These are phyloP conservation scores for Phytophthora ohioensis DNA, from an alignment of 352 stramenopile species.

Conservation along the genomic window DNA sequence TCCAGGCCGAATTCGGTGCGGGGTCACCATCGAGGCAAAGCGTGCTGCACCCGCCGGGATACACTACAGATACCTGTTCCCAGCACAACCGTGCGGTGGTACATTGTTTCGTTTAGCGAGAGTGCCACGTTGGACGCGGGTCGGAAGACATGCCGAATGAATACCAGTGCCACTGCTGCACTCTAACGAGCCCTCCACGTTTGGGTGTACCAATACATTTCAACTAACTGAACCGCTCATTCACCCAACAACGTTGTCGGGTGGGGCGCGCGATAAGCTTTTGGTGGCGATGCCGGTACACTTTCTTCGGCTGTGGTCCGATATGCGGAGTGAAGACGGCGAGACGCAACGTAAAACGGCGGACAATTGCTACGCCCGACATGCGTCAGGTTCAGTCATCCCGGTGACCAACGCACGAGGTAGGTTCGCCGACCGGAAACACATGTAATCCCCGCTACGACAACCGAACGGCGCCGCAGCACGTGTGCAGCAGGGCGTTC, in stretches of 20 bases:
- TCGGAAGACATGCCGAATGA: slow-evolving; percentile 26
- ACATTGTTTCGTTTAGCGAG: slow-evolving; percentile 7
- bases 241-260: neutral
- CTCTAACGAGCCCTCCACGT: too few species aligned
- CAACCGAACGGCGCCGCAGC: slow-evolving; percentile 26
- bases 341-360: slow-evolving; percentile 21
- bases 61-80: neutral
- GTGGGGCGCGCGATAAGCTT: neutral
- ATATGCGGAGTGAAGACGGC: slow-evolving; percentile 13
- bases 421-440: slow-evolving; percentile 25
- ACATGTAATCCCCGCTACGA: slow-evolving; percentile 31
- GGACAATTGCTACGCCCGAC: slow-evolving; percentile 15
- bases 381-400: slow-evolving; percentile 27
- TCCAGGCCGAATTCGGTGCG: slow-evolving; percentile 30
- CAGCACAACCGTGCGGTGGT: slow-evolving; percentile 10
- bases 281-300: slow-evolving; percentile 1
- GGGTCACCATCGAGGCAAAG: slow-evolving; percentile 10
- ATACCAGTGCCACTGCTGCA: slow-evolving; percentile 15
- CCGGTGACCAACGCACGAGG: slow-evolving; percentile 17
- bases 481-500: slow-evolving; percentile 21
- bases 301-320: neutral
- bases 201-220: too few species aligned
- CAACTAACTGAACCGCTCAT: too few species aligned
- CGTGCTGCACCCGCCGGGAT: slow-evolving; percentile 1
- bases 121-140: slow-evolving; percentile 21